These are phyloP conservation scores for Coemansia furcata DNA, from an alignment of 192 early-diverging fungal genomes.

Conservation along the genomic window DNA sequence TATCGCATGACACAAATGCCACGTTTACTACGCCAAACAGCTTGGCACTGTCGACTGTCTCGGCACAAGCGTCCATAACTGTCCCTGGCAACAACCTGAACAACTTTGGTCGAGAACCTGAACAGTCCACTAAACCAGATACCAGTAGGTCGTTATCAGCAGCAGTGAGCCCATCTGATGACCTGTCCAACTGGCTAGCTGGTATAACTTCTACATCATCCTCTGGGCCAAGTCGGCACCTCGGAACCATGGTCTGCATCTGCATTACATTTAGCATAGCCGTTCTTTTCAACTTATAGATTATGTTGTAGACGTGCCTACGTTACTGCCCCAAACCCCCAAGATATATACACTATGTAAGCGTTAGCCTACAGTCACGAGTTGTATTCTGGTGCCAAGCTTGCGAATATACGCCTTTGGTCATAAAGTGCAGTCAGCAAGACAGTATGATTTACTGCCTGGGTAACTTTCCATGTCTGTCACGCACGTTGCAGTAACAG, in stretches of 20 bases:
- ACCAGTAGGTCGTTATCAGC: neutral
- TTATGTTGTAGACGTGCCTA: neutral
- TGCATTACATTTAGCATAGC: conserved; percentile 11
- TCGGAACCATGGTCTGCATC: neutral
- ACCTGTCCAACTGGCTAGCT: conserved; percentile 45
- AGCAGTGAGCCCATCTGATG: neutral
- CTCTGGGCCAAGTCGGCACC: conserved; percentile 3
- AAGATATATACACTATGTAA: neutral
- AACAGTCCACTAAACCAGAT: neutral
- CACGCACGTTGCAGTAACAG: neutral
- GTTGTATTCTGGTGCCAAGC: neutral
- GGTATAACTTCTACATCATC: conserved; percentile 10
- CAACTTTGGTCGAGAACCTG: conserved; percentile 36
- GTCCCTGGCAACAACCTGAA: conserved; percentile 16
- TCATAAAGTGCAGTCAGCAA: neutral
- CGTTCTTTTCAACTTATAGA: neutral
- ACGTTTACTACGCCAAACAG: neutral
- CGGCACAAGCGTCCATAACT: neutral
- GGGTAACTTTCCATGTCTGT: neutral
- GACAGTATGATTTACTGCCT: neutral
- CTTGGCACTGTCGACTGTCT: neutral
- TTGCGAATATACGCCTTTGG: neutral
- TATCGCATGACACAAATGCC: neutral
- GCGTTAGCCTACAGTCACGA: neutral
- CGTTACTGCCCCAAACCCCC: neutral